Evolutionary conservation across 2,329 filamentous ascomycete genomes (phyloP), one percentile per base, ranked within the genome.

Genomic region (Torrubiellomyces zombiae): DNA sequence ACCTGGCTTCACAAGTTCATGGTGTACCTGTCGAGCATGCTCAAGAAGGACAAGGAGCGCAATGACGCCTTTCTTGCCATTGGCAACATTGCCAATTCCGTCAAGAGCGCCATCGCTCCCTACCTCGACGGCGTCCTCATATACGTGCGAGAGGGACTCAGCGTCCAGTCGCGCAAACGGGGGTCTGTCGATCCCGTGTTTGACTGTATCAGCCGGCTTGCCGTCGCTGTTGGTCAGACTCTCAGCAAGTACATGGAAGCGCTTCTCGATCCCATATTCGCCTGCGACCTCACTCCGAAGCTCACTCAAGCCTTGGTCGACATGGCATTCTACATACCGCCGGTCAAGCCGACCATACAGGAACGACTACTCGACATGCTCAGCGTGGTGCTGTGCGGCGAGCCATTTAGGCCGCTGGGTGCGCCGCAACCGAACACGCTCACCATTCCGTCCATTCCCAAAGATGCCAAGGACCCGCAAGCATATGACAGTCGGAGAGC

Each of bases 231-330:
- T 16, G 89, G 89, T 1, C 89, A 98, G 54, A 89, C 86, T 0
- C 61, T 98, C 26, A 95, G 82, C 63, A 98, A 95, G 53, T 94
- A 95, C 46, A 94, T 98, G 73, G 85, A 94, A 45, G 80, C 85
- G 9, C 58, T 98, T 15, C 65, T 98, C 7, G 86, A 94, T 38
- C 85, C 91, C 8, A 94, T 98, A 30, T 98, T 98, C 50, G 85
- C 82, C 10, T 98, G 89, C 45, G 89, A 92, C 24, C 62, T 98
- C 26, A 94, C 83, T 18, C 79, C 86, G 28, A 89, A 91, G 37
- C 65, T 98, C 14, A 94, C 86, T 0, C 85, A 95, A 46, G 91
- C 91, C 3, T 60, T 98, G 27, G 85, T 95, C 13, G 91, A 98
- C 43, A 94, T 98, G 80, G 89, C 89, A 15, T 92, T 95, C 45